These are phyloP conservation scores for Stachybotrys elegans DNA, from an alignment of 2,329 filamentous ascomycete species.

Conservation along the genomic window DNA sequence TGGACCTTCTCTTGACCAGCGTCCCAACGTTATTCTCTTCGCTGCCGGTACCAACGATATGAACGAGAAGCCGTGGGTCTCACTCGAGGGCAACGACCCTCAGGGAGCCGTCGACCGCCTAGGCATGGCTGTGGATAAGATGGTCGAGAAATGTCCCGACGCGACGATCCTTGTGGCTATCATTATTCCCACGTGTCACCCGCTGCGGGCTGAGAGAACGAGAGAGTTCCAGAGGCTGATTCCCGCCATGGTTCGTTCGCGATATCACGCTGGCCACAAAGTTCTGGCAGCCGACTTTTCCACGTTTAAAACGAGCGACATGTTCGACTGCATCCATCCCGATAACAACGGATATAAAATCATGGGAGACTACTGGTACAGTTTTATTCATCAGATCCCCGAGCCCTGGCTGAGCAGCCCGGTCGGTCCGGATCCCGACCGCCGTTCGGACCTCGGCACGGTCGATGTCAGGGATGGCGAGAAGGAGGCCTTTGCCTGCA, in stretches of 20 bases:
- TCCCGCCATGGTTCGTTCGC: slow-evolving; percentile 17
- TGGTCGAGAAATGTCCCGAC: slow-evolving; percentile 23
- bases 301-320: slow-evolving; percentile 7
- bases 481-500: background rate
- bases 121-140: slow-evolving; percentile 23
- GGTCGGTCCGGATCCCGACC: slow-evolving; percentile 7
- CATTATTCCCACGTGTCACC: slow-evolving; percentile 23
- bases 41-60: slow-evolving; percentile 33
- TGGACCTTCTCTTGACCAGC: slow-evolving; percentile 22
- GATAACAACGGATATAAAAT: slow-evolving; percentile 11
- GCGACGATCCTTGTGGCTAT: slow-evolving; percentile 27
- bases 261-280: slow-evolving; percentile 14
- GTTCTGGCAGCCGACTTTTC: slow-evolving; percentile 26
- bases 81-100: slow-evolving; percentile 25
- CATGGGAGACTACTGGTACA: slow-evolving; percentile 17
- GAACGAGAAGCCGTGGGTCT: slow-evolving; percentile 19
- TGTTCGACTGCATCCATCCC: slow-evolving; percentile 17
- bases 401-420: slow-evolving; percentile 13
- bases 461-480: background rate
- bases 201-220: slow-evolving; percentile 14
- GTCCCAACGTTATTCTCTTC: slow-evolving; percentile 29
- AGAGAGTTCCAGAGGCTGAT: slow-evolving; percentile 20
- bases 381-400: slow-evolving; percentile 16
- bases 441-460: slow-evolving; percentile 3
- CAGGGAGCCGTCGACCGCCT: slow-evolving; percentile 17